phyloP scores from a whole-genome alignment of 2,329 filamentous ascomycete genomes.

The Colletotrichum somersetense region DNA sequence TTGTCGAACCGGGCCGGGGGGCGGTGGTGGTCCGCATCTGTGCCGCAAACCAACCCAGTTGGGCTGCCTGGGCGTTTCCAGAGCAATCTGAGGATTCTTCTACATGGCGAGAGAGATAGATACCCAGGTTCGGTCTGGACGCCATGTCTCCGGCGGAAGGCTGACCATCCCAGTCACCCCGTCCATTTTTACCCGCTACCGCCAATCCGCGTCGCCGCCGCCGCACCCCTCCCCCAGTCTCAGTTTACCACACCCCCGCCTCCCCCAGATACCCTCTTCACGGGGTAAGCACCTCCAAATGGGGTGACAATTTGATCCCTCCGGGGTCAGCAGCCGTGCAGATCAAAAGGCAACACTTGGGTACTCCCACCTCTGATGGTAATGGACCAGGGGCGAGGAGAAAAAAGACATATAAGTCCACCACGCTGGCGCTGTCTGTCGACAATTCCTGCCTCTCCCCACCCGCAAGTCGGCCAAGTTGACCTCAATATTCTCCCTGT shows the following conservation, averaged over 20 bases:
- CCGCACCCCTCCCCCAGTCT: slow-evolving; percentile 30
- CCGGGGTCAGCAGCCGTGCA: slow-evolving; percentile 33
- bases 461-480: slow-evolving; percentile 39
- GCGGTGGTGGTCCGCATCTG: slow-evolving; percentile 16
- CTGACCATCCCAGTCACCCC: slow-evolving; percentile 40
- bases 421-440: slow-evolving; percentile 5
- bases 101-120: neutral
- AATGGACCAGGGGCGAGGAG: neutral
- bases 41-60: slow-evolving; percentile 23
- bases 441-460: slow-evolving; percentile 1
- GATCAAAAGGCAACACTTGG: slow-evolving; percentile 12
- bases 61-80: slow-evolving; percentile 23
- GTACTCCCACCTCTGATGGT: slow-evolving; percentile 1
- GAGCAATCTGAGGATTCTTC: slow-evolving; percentile 10
- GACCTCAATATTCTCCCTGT: slow-evolving; percentile 28
- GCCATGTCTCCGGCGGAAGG: slow-evolving; percentile 12
- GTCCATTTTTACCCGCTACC: slow-evolving; percentile 42
- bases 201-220: slow-evolving; percentile 38
- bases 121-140: slow-evolving; percentile 12
- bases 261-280: slow-evolving; percentile 33
- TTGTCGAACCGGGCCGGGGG: slow-evolving; percentile 20
- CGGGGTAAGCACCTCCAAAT: slow-evolving; percentile 31
- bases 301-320: slow-evolving; percentile 33
- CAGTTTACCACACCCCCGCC: slow-evolving; percentile 38
- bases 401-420: slow-evolving; percentile 35